Evolutionary conservation across 2,329 filamentous ascomycete species (phyloP).

Genomic region (Fusarium cicatricum): DNA sequence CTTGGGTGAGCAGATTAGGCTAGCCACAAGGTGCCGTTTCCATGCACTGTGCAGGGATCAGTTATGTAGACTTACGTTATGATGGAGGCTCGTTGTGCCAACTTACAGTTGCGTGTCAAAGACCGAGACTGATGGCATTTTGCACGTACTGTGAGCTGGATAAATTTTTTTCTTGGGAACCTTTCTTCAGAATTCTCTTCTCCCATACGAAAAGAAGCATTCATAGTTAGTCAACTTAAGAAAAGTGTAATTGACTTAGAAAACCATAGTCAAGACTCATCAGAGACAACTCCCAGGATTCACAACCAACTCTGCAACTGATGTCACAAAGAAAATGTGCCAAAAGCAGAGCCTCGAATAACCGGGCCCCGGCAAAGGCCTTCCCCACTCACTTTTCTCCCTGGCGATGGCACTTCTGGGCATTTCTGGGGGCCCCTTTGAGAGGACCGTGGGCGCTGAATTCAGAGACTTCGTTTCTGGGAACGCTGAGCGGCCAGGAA

Average conservation of each 20-base stretch:
- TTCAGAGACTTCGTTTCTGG: conserved; percentile 39
- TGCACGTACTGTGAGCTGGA: background rate
- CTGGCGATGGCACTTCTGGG: conserved; percentile 14
- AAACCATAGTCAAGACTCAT: conserved; percentile 14
- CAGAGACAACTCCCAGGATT: conserved; percentile 19
- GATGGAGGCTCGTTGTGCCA: conserved; percentile 22
- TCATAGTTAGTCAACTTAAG: background rate
- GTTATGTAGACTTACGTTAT: conserved; percentile 36
- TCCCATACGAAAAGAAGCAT: too few species aligned
- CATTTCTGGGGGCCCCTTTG: conserved; percentile 13
- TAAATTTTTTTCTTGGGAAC: too few species aligned
- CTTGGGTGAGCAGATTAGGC: conserved; percentile 28
- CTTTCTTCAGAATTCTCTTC: too few species aligned
- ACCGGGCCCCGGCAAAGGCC: conserved; percentile 39
- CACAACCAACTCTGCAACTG: conserved; percentile 30
- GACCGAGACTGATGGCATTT: background rate
- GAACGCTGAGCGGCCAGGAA: conserved; percentile 44
- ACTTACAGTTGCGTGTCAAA: conserved; percentile 17
- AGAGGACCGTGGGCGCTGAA: background rate
- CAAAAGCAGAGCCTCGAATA: conserved; percentile 48
- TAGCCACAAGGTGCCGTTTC: conserved; percentile 29
- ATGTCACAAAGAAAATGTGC: conserved; percentile 27
- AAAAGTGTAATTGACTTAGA: background rate
- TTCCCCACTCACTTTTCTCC: conserved; percentile 26
- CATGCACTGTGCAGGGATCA: conserved; percentile 28